Percentiles rank a stretch among this genome's conserved stretches.
phyloP scores from a whole-genome alignment of 345 rosid species.

The Mallotus nudiflorus region DNA sequence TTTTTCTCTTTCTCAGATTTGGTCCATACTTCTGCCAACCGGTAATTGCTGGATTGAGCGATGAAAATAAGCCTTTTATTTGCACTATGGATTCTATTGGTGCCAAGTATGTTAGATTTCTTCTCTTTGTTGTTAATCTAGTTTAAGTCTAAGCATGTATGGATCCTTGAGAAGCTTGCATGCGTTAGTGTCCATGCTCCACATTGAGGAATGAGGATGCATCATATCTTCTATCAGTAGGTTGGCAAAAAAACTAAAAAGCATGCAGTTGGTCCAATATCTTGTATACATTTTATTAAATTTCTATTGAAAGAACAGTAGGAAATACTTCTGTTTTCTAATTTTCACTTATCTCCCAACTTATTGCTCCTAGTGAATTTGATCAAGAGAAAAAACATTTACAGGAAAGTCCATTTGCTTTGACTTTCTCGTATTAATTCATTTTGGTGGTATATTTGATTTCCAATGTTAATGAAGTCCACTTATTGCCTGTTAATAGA shows the following conservation, averaged over 20 bases:
- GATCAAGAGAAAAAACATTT: not conserved
- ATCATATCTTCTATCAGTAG: not conserved
- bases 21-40: constrained; percentile 99
- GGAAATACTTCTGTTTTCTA: not conserved
- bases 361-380: not conserved
- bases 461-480: not conserved
- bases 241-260: not conserved
- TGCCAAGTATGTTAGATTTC: constrained; percentile 69
- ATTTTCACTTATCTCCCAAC: constrained; percentile 1
- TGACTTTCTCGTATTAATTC: not conserved
- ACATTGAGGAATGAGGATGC: not conserved
- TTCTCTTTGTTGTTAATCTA: constrained; percentile 8
- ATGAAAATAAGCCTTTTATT: constrained; percentile 90
- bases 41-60: constrained; percentile 93
- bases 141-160: not conserved
- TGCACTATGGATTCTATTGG: constrained; percentile 99
- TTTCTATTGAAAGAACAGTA: too few species aligned
- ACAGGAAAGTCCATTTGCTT: not conserved
- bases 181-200: not conserved
- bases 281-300: too few species aligned
- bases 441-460: not conserved
- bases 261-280: too few species aligned
- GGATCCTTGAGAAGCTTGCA: not conserved
- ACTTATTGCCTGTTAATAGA: not conserved
- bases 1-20: constrained; percentile 50